These are phyloP conservation scores for Aspergillus sp. DNA, from an alignment of 2,329 filamentous ascomycete genomes.

Conservation along the genomic window DNA sequence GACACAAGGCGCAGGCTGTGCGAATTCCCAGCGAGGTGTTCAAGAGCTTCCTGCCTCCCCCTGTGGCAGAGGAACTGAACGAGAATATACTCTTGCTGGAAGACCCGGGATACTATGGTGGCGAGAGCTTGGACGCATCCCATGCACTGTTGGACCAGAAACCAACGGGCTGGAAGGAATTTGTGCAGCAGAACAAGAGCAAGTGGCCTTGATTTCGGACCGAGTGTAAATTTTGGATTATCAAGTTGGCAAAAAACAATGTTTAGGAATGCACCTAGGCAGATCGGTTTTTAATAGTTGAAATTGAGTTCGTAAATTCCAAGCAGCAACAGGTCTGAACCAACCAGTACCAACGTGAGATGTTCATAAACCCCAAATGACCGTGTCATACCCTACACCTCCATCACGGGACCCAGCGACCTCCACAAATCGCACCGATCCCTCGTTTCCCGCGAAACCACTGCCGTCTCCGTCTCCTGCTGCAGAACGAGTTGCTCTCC, in stretches of 20 bases:
- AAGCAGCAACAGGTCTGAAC: too few relatives aligned
- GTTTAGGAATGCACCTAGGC: not conserved
- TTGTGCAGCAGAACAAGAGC: slow-evolving; percentile 8
- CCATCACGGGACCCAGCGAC: not conserved
- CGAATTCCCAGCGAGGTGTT: slow-evolving; percentile 25
- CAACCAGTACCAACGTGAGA: too few relatives aligned
- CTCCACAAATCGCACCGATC: slow-evolving; percentile 4
- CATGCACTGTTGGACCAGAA: slow-evolving; percentile 25
- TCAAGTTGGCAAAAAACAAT: not conserved
- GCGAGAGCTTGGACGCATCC: slow-evolving; percentile 31
- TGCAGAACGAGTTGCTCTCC: slow-evolving; percentile 8
- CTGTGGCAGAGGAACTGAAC: slow-evolving; percentile 47
- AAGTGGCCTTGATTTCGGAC: not conserved
- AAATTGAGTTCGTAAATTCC: too few relatives aligned
- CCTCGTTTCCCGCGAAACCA: not conserved
- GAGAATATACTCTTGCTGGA: slow-evolving; percentile 56
- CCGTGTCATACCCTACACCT: not conserved
- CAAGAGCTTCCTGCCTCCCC: slow-evolving; percentile 24
- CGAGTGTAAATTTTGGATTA: not conserved
- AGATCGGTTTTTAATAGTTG: not conserved
- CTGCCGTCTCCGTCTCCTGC: slow-evolving; percentile 11
- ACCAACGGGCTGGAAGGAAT: slow-evolving; percentile 28
- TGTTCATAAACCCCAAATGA: not conserved
- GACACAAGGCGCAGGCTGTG: slow-evolving; percentile 33
- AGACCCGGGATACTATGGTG: slow-evolving; percentile 55